These are phyloP conservation scores for Lipomyces kockii DNA, from an alignment of 805 yeast genomes.

Conservation along the genomic window DNA sequence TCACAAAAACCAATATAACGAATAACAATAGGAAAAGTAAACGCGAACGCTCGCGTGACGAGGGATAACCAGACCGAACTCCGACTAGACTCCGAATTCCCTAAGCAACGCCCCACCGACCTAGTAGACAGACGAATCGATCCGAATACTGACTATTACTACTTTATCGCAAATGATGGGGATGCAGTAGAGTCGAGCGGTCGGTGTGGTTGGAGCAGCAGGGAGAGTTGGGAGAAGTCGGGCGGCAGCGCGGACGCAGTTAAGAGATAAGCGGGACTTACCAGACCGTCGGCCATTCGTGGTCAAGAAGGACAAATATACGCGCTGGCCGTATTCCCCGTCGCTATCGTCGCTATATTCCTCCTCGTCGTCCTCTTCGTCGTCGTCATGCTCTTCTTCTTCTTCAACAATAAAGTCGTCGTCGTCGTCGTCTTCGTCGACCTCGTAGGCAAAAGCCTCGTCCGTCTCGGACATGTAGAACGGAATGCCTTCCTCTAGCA, in stretches of 20 bases:
- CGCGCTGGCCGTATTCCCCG: slow-evolving; percentile 12
- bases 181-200: slow-evolving; percentile 2
- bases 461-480: slow-evolving; percentile 8
- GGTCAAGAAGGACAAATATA: slow-evolving; percentile 4
- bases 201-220: background rate
- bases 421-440: slow-evolving; percentile 26
- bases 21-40: background rate
- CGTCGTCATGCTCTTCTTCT: slow-evolving; percentile 14
- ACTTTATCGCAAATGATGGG: slow-evolving; percentile 7
- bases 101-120: background rate
- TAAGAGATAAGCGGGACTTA: slow-evolving; percentile 1
- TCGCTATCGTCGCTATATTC: slow-evolving; percentile 15
- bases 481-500: background rate
- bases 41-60: too few relatives aligned
- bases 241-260: background rate
- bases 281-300: slow-evolving; percentile 3
- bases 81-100: background rate
- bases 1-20: background rate
- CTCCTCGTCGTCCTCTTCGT: slow-evolving; percentile 20
- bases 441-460: slow-evolving; percentile 21
- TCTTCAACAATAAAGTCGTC: slow-evolving; percentile 21
- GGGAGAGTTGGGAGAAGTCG: background rate
- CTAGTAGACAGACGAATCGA: background rate
- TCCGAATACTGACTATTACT: background rate
- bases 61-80: background rate